phyloP scores from a whole-genome alignment of 257 asterid genomes.

The Oldenlandia corymbosa region DNA sequence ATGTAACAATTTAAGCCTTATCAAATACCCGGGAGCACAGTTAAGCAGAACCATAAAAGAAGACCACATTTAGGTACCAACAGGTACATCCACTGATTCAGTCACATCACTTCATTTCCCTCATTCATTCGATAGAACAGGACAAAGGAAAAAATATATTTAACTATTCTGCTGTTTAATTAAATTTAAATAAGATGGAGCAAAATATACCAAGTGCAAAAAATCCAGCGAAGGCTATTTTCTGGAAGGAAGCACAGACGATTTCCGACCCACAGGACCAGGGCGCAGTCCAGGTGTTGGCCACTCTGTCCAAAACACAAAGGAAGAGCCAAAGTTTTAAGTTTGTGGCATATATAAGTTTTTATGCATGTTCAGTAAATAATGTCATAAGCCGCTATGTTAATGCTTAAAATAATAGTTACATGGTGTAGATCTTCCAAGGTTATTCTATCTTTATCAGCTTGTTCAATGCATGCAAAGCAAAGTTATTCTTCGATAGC shows the following conservation, averaged over 20 bases:
- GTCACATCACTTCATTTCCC: too few species aligned
- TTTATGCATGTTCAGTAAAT: not conserved
- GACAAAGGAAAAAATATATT: too few species aligned
- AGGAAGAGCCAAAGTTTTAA: constrained; percentile 30
- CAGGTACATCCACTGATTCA: too few species aligned
- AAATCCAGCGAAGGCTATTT: constrained; percentile 19
- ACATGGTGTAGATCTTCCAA: not conserved
- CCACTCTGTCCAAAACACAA: constrained; percentile 32
- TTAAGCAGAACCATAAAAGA: too few species aligned
- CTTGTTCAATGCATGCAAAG: constrained; percentile 14
- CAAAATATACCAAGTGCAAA: constrained; percentile 13
- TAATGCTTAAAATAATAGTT: constrained; percentile 8
- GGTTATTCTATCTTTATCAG: not conserved
- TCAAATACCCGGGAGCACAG: too few species aligned
- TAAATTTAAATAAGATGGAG: too few species aligned
- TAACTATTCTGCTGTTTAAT: too few species aligned
- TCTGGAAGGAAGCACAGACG: constrained; percentile 18
- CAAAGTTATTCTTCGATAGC: too few species aligned
- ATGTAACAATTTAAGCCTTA: too few species aligned
- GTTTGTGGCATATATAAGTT: not conserved
- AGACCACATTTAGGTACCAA: too few species aligned
- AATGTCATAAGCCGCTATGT: not conserved
- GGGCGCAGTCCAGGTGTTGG: constrained; percentile 63
- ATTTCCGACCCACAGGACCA: constrained; percentile 39
- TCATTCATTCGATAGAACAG: too few species aligned